Evolutionary conservation across 2,329 filamentous ascomycete species (phyloP), one percentile per base, ranked within the genome.

Genomic region (Cladophialophora immunda): DNA sequence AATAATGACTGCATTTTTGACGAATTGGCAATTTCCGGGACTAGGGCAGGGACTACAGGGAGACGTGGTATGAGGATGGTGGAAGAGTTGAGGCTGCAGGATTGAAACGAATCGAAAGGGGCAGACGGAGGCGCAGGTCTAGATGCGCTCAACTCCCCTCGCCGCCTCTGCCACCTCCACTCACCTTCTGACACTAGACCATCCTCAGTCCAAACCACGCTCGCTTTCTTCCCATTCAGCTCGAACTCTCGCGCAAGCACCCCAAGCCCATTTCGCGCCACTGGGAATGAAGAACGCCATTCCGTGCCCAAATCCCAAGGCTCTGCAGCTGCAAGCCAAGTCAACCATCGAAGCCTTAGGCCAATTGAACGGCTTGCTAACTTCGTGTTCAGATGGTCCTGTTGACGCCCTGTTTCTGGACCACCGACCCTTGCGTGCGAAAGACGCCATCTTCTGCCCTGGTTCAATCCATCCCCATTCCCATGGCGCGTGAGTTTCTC

Each of bases 251-350:
- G 6, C n/a, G 5, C n/a, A 13, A 41, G 38, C 38, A n/a, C 11
- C 38, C n/a, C 38, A 41, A 8, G 6, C 17, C 38, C 38, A 25
- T 11, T 25, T 50, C 19, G 19, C 45, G 45, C 45, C 45, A 50
- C 15, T 50, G 45, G 19, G 41, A 25, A 3, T 25, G 45, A 13
- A n/a, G 38, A 41, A 41, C 38, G 38, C 38, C 38, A 41, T 41
- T 41, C 38, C 38, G 17, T 41, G 38, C 38, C 15, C 45, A 13
- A 50, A 5, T 50, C 45, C 45, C 45, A 50, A 58, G 36, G 30
- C 22, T 45, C 47, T 30, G 11, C 25, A 17, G 9, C 56, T 58
- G 56, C 56, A 41, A 5, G 56, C 56, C 56, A 58, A 45, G 56
- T 38, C 36, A 11, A 17, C 38, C 29, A 41, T 41, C 17, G 22